These are phyloP conservation scores for Botrytis sinoallii DNA, from an alignment of 2,329 filamentous ascomycete genomes.

Conservation along the genomic window DNA sequence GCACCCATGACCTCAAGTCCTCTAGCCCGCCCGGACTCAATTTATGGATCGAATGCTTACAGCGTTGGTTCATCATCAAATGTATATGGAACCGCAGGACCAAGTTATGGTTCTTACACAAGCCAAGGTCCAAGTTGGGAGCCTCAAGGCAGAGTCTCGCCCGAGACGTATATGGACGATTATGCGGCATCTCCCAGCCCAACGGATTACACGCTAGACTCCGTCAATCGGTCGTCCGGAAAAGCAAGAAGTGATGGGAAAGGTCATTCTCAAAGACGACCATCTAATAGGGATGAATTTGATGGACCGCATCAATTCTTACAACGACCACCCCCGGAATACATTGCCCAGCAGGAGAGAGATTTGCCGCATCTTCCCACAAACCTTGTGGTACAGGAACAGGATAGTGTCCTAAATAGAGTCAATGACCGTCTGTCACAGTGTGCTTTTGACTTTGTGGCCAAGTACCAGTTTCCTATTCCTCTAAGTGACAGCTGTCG, in stretches of 20 bases:
- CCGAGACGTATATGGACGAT: constrained; percentile 38
- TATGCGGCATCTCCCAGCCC: constrained; percentile 55
- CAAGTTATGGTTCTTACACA: constrained; percentile 34
- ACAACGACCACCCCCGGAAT: constrained; percentile 66
- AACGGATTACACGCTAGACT: constrained; percentile 59
- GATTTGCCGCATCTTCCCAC: constrained; percentile 80
- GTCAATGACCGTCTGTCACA: constrained; percentile 83
- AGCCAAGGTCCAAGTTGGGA: constrained; percentile 36
- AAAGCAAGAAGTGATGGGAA: constrained; percentile 49
- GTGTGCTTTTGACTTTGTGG: constrained; percentile 86
- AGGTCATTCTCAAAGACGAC: constrained; percentile 52
- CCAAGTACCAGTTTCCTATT: constrained; percentile 87
- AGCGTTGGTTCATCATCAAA: constrained; percentile 32
- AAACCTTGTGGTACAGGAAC: constrained; percentile 78
- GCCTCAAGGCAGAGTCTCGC: constrained; percentile 36
- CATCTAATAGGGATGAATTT: constrained; percentile 84
- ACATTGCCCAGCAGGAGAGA: constrained; percentile 72
- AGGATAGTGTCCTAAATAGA: constrained; percentile 74
- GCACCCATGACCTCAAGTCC: constrained; percentile 25
- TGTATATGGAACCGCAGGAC: constrained; percentile 35
- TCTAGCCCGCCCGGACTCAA: constrained; percentile 31
- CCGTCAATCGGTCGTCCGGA: constrained; percentile 43
- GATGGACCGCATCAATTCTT: constrained; percentile 83
- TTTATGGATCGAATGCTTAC: constrained; percentile 36
- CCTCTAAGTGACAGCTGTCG: constrained; percentile 76